Conservation (phyloP, 1,284 basidiomycete genomes). For the Sporisorium graminicola region DNA sequence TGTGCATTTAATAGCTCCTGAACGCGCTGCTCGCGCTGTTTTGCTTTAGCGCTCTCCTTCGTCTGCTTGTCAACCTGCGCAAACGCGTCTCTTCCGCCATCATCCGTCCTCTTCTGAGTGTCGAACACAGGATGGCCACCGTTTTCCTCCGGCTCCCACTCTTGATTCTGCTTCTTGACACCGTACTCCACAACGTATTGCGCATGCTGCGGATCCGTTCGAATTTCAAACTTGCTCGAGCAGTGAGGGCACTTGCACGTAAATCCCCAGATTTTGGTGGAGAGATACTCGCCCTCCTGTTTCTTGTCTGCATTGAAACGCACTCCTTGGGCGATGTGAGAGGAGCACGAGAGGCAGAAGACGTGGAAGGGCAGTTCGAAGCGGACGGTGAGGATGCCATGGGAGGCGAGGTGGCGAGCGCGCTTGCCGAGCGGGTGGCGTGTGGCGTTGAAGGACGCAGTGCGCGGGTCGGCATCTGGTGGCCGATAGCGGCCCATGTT, state of each 20-base stretch:
- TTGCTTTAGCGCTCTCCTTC: conserved; percentile 79
- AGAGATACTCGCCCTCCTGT: conserved; percentile 94
- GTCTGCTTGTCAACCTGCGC: conserved; percentile 88
- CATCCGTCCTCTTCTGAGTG: conserved; percentile 73
- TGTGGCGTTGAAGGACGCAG: conserved; percentile 35
- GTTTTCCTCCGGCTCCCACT: conserved; percentile 95
- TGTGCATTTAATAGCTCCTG: conserved; percentile 81
- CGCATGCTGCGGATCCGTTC: conserved; percentile 97
- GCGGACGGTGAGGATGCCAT: conserved; percentile 91
- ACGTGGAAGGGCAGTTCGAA: conserved; percentile 89
- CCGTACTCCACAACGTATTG: conserved; percentile 92
- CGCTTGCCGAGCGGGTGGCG: conserved; percentile 78
- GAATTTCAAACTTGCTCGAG: conserved; percentile 92
- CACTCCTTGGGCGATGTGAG: conserved; percentile 57
- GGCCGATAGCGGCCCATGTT: conserved; percentile 66
- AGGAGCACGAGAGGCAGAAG: conserved; percentile 78
- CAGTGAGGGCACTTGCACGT: conserved; percentile 97
- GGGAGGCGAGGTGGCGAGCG: conserved; percentile 85
- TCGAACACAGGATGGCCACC: conserved; percentile 91
- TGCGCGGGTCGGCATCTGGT: conserved; percentile 44
- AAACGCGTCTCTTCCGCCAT: conserved; percentile 80
- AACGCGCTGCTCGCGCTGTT: conserved; percentile 80
- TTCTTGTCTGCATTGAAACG: conserved; percentile 99
- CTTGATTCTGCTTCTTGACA: conserved; percentile 88
- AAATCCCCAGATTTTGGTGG: conserved; percentile 93